phyloP scores from a whole-genome alignment of 2,329 filamentous ascomycete species.

The Exserohilum turcica region DNA sequence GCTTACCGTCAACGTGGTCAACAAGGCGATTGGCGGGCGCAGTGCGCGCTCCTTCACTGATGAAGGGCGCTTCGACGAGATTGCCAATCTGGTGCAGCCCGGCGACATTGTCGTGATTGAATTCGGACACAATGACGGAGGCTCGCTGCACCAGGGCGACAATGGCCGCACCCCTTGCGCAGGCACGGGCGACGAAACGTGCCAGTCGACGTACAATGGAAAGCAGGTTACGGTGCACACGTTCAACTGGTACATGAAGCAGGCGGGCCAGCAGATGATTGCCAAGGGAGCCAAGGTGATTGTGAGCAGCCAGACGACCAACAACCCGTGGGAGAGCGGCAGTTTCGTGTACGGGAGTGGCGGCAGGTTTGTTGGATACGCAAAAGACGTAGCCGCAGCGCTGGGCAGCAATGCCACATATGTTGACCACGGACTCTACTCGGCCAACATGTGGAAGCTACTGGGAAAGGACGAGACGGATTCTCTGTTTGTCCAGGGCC shows the following conservation, averaged over 20 bases:
- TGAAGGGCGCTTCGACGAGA: constrained; percentile 66
- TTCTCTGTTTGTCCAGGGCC: constrained; percentile 62
- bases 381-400: constrained; percentile 51
- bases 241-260: constrained; percentile 64
- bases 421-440: constrained; percentile 66
- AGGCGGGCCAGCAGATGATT: constrained; percentile 60
- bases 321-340: constrained; percentile 67
- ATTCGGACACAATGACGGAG: constrained; percentile 75
- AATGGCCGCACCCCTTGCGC: constrained; percentile 67
- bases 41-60: constrained; percentile 69
- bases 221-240: constrained; percentile 63
- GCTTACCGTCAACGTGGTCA: constrained; percentile 59
- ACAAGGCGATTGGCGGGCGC: constrained; percentile 69
- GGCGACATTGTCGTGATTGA: constrained; percentile 73
- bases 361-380: constrained; percentile 63
- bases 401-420: constrained; percentile 56
- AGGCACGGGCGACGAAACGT: constrained; percentile 60
- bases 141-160: constrained; percentile 59
- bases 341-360: constrained; percentile 53
- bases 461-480: constrained; percentile 59
- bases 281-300: constrained; percentile 65
- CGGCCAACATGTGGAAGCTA: constrained; percentile 58
- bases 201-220: constrained; percentile 59
- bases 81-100: constrained; percentile 58
- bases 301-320: constrained; percentile 63